Percentiles rank a stretch among this genome's conserved stretches.
phyloP scores from a whole-genome alignment of 73 alveolate species.

The Paramecium sonneborni region DNA sequence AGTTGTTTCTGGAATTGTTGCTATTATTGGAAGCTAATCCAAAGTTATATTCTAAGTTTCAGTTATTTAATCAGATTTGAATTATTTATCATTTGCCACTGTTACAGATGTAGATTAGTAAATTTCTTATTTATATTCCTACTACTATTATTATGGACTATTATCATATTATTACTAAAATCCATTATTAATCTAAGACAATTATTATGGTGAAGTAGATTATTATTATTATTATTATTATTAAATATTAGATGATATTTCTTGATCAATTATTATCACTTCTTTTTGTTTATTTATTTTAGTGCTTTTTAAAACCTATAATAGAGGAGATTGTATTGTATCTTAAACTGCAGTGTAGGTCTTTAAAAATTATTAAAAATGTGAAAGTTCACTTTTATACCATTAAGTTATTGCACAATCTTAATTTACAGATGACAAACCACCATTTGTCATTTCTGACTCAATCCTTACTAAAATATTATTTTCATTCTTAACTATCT shows the following conservation, averaged over 20 bases:
- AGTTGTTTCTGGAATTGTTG: background rate
- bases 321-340: conserved; percentile 10
- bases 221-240: background rate
- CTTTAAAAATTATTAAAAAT: background rate
- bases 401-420: conserved; percentile 35
- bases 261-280: background rate
- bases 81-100: background rate
- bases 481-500: background rate
- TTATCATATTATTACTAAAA: too few species aligned
- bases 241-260: background rate
- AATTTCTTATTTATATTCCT: background rate
- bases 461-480: background rate
- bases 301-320: background rate
- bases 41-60: background rate
- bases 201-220: background rate
- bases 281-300: background rate
- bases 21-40: background rate
- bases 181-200: background rate
- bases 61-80: background rate
- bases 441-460: conserved; percentile 50
- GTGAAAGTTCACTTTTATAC: background rate
- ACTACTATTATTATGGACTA: background rate
- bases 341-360: background rate
- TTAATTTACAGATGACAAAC: conserved; percentile 1
- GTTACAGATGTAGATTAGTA: background rate